Conservation (phyloP, 306 rosid species). For the Vigna reflexopilosa region DNA sequence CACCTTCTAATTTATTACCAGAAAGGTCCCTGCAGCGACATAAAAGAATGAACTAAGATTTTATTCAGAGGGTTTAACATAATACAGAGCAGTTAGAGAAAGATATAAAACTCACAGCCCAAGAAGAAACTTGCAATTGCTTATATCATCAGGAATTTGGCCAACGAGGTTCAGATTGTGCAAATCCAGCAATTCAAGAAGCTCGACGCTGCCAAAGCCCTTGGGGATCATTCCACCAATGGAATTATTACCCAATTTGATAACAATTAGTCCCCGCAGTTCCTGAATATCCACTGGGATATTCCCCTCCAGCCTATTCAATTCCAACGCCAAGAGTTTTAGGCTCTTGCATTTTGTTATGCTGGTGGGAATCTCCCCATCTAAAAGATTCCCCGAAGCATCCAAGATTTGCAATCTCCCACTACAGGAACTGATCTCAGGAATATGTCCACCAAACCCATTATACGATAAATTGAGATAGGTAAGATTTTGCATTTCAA, state of each 20-base stretch:
- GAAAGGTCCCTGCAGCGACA: conserved; percentile 85
- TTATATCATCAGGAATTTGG: conserved; percentile 72
- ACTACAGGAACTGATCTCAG: conserved; percentile 68
- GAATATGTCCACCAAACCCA: conserved; percentile 70
- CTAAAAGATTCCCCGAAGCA: conserved; percentile 82
- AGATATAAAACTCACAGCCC: conserved; percentile 79
- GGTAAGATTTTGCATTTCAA: conserved; percentile 66
- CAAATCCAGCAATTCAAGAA: conserved; percentile 88
- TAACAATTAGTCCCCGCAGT: conserved; percentile 66
- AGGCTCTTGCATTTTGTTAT: conserved; percentile 75
- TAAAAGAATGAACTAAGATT: conserved; percentile 43
- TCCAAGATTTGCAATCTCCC: conserved; percentile 72
- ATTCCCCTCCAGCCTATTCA: conserved; percentile 70
- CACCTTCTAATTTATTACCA: conserved; percentile 80
- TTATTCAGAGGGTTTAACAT: conserved; percentile 38
- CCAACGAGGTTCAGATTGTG: conserved; percentile 80
- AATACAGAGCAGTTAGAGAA: conserved; percentile 46
- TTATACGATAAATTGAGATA: conserved; percentile 77
- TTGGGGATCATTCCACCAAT: conserved; percentile 73
- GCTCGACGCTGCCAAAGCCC: conserved; percentile 69
- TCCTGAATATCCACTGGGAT: conserved; percentile 68
- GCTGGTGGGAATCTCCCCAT: conserved; percentile 82
- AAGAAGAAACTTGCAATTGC: conserved; percentile 84
- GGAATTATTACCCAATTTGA: conserved; percentile 78
- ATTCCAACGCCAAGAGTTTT: conserved; percentile 75